phyloP scores from a whole-genome alignment of 75 land plant genomes.

The Isoetes taiwanensis region DNA sequence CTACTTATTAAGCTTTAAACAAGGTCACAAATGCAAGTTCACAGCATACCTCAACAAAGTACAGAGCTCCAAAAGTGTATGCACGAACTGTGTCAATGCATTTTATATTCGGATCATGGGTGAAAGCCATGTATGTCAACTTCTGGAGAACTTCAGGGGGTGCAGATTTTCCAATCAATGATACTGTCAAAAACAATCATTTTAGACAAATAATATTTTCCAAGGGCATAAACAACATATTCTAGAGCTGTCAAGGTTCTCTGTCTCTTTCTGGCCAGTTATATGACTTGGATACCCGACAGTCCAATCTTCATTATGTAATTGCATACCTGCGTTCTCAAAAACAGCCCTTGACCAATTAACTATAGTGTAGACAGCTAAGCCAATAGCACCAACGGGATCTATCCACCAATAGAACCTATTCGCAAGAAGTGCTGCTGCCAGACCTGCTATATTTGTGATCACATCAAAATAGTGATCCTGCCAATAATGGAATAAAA shows the following conservation, averaged over 20 bases:
- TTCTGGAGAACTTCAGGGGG: slow-evolving; percentile 66
- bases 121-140: slow-evolving; percentile 55
- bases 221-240: too few relatives aligned
- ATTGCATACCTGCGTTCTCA: slow-evolving; percentile 35
- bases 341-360: slow-evolving; percentile 66
- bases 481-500: too few relatives aligned
- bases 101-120: slow-evolving; percentile 42
- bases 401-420: slow-evolving; percentile 64
- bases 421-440: slow-evolving; percentile 65
- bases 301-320: too few relatives aligned
- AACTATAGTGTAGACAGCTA: slow-evolving; percentile 61
- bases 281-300: too few relatives aligned
- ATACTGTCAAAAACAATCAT: slow-evolving; percentile 23
- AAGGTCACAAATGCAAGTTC: not conserved
- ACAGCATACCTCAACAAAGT: slow-evolving; percentile 59
- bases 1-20: not conserved
- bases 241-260: too few relatives aligned
- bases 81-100: slow-evolving; percentile 78
- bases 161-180: slow-evolving; percentile 55
- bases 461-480: slow-evolving; percentile 86
- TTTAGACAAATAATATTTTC: not conserved
- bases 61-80: slow-evolving; percentile 58
- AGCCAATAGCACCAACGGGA: slow-evolving; percentile 80
- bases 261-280: too few relatives aligned
- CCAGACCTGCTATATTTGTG: slow-evolving; percentile 62